A percentile compares a stretch with the other conserved stretches of the same genome.
Conservation (phyloP, 495 filamentous ascomycete genomes). For the Articulospora tetracladia region DNA sequence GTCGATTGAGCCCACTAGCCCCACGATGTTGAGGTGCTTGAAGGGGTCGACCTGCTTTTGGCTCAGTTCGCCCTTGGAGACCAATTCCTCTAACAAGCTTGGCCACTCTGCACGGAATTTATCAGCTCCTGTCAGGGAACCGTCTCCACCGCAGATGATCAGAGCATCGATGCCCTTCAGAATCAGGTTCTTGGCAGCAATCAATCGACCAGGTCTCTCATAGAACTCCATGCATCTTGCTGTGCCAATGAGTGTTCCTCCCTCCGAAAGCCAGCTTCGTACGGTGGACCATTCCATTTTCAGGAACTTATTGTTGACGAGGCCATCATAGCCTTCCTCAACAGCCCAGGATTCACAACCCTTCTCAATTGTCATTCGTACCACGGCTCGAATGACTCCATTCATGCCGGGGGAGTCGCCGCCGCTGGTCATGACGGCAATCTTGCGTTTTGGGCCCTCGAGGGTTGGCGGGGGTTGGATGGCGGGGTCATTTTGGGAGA, state of each 20-base stretch:
- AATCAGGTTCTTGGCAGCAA: slow-evolving; percentile 90
- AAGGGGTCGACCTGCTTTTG: slow-evolving; percentile 66
- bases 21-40: slow-evolving; percentile 87
- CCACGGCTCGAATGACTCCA: slow-evolving; percentile 86
- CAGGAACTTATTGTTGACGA: slow-evolving; percentile 83
- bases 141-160: slow-evolving; percentile 96
- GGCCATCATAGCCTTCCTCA: slow-evolving; percentile 94
- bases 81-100: slow-evolving; percentile 76
- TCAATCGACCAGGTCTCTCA: slow-evolving; percentile 75
- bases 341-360: slow-evolving; percentile 87
- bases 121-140: slow-evolving; percentile 94
- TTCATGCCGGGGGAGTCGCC: slow-evolving; percentile 99
- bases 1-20: slow-evolving; percentile 95
- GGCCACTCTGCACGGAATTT: slow-evolving; percentile 92
- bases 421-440: slow-evolving; percentile 94
- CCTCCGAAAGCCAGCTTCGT: slow-evolving; percentile 88
- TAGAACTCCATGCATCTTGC: slow-evolving; percentile 87
- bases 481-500: slow-evolving; percentile 19
- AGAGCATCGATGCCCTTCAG: slow-evolving; percentile 90
- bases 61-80: slow-evolving; percentile 62
- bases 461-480: slow-evolving; percentile 19
- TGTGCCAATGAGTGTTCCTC: slow-evolving; percentile 95
- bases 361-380: slow-evolving; percentile 84
- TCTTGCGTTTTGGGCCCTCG: slow-evolving; percentile 32
- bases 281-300: slow-evolving; percentile 93